Base-by-base conservation (phyloP, 179 eudicot genomes). In the Beta lomatogona region DNA sequence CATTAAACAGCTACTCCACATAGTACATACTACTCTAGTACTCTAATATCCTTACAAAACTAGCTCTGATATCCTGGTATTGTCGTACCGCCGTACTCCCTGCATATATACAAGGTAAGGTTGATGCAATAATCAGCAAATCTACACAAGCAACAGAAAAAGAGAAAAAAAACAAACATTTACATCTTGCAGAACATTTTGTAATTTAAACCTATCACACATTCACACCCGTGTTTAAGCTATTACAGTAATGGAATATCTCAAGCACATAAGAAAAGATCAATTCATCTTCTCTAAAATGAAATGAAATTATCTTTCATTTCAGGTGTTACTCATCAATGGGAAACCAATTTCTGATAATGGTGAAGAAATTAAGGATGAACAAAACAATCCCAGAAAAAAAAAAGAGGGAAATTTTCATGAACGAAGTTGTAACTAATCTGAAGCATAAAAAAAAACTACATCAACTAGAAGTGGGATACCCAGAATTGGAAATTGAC, bases 21-120 rank as follows among this genome's bases (percentile, higher is more conserved):
- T 10, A 75, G 31, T 64, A 75, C 66, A 21, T 58, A 57, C 68
- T 76, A 75, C 19, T 9, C 4, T 16, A 57, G 59, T 76, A 75
- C 19, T 9, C 4, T 16, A 21, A 14, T 55, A 63, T 60, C 15
- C 13, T 60, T 6, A 2, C 7, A 4, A 16, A n/a, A 21, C 74
- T 53, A 48, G 41, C 71, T 48, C 28, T 36, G 55, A 79, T 41
- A 70, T 60, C 73, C 46, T 36, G 2, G 3, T 36, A 36, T 0
- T 36, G 41, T 36, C 41, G 41, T 36, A 36, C 41, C 41, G 41
- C 60, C 71, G 13, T 19, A 36, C 75, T 68, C 44, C 21, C 71
- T 65, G 86, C 80, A 79, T 41, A 21, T 74, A 83, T 75, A 59
- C 11, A 52, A 44, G 70, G 10, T 4, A 60, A 73, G 68, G 31